Base-by-base conservation (phyloP, 2,329 filamentous ascomycete species). In the Microsporum canis region DNA sequence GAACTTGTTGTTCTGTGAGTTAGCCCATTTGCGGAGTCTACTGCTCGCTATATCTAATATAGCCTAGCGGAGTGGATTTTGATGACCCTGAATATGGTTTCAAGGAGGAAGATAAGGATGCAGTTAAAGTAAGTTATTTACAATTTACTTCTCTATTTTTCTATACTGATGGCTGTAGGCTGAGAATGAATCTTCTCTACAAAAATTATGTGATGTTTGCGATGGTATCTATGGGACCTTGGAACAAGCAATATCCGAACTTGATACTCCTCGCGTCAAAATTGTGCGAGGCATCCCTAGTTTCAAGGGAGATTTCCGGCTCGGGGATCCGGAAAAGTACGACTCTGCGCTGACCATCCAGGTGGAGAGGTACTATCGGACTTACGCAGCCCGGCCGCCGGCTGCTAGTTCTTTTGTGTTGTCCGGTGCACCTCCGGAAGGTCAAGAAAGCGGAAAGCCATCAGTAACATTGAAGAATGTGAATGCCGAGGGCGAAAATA, bases 341-440 rank as follows among this genome's bases (percentile, higher is more conserved):
- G 82, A 88, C 2, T 84, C 86, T 14, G 88, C 91, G 0, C 76
- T 96, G 68, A 83, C 81, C 27, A 95, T 99, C 68, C 85, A 89
- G 61, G 87, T 99, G 1, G 91, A 97, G 73, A 84, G 94, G 61
- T 99, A 95, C 71, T 92, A 91, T 67, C 88, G 88, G 72, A 94
- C 88, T 0, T 89, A 91, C 73, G 77, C 87, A 33, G 89, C 90
- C 5, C 83, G 82, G 63, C 82, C 91, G 0, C 84, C 86, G 2
- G 81, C 87, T 6, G 90, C 92, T 31, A 95, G 85, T 70, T 87
- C 84, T 0, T 95, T 92, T 61, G 87, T 90, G 31, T 69, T 80
- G 3, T 75, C 77, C 39, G 73, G 78, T 31, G 78, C 79, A 47
- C 65, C 76, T 34, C 70, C 71, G 12, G 59, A 62, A 34, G 76